These are phyloP conservation scores for Rhododendron henanense DNA, from an alignment of 148 eudicot genomes.

Conservation along the genomic window DNA sequence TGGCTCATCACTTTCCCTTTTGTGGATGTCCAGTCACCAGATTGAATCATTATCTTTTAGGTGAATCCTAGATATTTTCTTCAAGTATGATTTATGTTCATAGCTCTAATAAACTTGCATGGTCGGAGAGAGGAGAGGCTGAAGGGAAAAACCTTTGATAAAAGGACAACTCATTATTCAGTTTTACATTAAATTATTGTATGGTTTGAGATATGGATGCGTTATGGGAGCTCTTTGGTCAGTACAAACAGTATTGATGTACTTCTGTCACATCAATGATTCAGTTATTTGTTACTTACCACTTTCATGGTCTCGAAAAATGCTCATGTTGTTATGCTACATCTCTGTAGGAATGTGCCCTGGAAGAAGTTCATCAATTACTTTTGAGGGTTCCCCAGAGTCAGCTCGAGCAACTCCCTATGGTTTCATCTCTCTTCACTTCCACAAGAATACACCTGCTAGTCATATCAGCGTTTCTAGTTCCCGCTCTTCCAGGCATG, in stretches of 20 bases:
- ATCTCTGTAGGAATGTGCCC: constrained; percentile 43
- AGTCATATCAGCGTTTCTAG: constrained; percentile 15
- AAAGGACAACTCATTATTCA: neutral
- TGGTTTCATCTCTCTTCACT: constrained; percentile 27
- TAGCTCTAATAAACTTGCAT: neutral
- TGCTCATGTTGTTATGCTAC: neutral
- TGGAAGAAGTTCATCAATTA: constrained; percentile 27
- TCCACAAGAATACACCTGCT: constrained; percentile 28
- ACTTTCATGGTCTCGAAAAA: neutral
- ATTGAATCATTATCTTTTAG: neutral
- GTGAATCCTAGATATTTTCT: neutral
- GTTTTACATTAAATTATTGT: neutral
- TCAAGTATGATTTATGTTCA: neutral
- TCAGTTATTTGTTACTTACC: neutral
- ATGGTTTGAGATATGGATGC: neutral
- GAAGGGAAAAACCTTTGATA: neutral
- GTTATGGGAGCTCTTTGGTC: neutral
- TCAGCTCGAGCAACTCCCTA: constrained; percentile 27
- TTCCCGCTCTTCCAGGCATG: constrained; percentile 36
- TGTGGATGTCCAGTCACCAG: neutral
- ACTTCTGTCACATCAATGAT: neutral
- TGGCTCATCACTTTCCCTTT: neutral
- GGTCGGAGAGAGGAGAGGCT: neutral
- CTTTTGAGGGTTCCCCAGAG: constrained; percentile 32
- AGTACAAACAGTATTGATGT: constrained; percentile 2